Evolutionary conservation across 345 rosid genomes (phyloP).

Genomic region (Lepidium didymum): DNA sequence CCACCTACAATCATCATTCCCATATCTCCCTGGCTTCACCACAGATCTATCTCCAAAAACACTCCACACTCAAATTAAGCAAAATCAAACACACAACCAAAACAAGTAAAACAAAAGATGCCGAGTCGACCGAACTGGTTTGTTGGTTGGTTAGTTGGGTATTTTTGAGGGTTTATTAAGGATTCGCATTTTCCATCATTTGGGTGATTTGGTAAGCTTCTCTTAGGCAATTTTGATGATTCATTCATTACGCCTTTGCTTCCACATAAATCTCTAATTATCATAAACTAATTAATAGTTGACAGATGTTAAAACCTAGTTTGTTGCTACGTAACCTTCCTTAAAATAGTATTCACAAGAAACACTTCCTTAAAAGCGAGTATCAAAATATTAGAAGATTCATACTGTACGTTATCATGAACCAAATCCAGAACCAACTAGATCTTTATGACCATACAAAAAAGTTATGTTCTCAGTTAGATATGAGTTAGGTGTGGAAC

Average conservation of each 20-base stretch:
- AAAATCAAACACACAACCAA: too few relatives aligned
- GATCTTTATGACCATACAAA: too few relatives aligned
- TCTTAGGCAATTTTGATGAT: conserved; percentile 16
- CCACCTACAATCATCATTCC: too few relatives aligned
- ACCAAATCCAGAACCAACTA: too few relatives aligned
- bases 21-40: too few relatives aligned
- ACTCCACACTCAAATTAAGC: too few relatives aligned
- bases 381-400: not conserved
- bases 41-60: too few relatives aligned
- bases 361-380: not conserved
- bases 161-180: not conserved
- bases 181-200: conserved; percentile 12
- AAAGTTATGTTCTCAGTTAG: too few relatives aligned
- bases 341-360: not conserved
- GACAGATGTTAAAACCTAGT: too few relatives aligned
- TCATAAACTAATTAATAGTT: too few relatives aligned
- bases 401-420: too few relatives aligned
- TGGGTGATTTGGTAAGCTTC: conserved; percentile 2
- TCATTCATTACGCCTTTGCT: conserved; percentile 17
- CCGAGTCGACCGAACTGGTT: conserved; percentile 10
- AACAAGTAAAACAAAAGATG: conserved; percentile 15
- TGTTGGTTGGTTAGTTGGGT: conserved; percentile 14
- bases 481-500: conserved; percentile 21
- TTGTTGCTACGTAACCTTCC: not conserved
- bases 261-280: too few relatives aligned